Conservation (phyloP, 345 rosid genomes). For the Murraya paniculata region DNA sequence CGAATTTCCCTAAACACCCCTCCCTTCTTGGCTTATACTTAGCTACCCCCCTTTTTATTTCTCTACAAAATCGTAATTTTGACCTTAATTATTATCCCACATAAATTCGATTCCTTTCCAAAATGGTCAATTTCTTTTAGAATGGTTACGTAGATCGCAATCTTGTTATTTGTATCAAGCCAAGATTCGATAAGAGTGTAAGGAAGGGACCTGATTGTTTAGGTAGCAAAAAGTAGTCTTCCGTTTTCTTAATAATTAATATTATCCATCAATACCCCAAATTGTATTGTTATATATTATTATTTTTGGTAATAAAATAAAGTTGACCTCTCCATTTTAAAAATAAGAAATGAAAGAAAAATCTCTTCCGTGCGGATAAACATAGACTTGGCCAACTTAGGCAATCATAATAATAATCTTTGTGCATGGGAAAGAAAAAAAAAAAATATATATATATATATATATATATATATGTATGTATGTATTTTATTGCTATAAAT, state of each 20-base stretch:
- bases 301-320: background rate
- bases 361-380: background rate
- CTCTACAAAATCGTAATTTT: background rate
- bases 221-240: slow-evolving; percentile 10
- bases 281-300: background rate
- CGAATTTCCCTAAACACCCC: slow-evolving; percentile 4
- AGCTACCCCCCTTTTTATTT: background rate
- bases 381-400: slow-evolving; percentile 18
- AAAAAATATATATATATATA: too few relatives aligned
- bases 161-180: background rate
- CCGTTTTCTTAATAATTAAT: background rate
- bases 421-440: background rate
- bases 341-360: background rate
- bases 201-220: slow-evolving; percentile 8
- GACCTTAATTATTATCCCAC: background rate
- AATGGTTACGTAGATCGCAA: background rate
- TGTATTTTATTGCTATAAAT: background rate
- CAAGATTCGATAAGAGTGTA: background rate
- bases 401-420: background rate
- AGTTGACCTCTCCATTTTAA: background rate
- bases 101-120: background rate
- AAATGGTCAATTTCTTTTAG: background rate
- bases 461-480: too few relatives aligned
- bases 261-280: background rate
- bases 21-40: background rate